Evolutionary conservation across 192 early-diverging fungal species (phyloP), one percentile per base, ranked within the genome.

Genomic region (Geosiphon pyriformis): DNA sequence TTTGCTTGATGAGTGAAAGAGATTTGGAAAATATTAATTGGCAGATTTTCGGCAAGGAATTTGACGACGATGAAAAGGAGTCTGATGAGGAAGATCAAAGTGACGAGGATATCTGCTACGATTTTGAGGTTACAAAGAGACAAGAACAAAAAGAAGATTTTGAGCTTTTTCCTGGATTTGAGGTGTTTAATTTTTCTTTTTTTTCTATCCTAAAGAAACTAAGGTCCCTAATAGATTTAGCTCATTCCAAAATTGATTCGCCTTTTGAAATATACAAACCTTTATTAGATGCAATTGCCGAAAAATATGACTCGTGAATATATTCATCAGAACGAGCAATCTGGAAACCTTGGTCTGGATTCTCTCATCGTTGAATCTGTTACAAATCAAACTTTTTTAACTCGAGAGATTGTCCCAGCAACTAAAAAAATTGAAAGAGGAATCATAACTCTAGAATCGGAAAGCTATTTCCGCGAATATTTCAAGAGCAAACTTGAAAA

Each of bases 111-210:
- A 52, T 1, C 0, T 30, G 10, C 20, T 47, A 49, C 52, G 61
- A 64, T 1, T 64, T 34, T 37, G 48, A 64, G 49, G 61, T 64
- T 2, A 52, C 26, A 31, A 52, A 64, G 23, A 64, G 61, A 23
- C 49, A 64, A 34, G 61, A 64, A 34, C 26, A 64, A 64, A 50
- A 64, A 11, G 61, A 64, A 32, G 22, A 64, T 25, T 64, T 64
- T 25, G 20, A 34, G 34, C 18, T 34, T 3, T 22, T 33, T 52
- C 30, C 47, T 6, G 61, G 61, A 17, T 64, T 64, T 64, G 25
- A 64, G 48, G 61, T 64, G 26, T 10, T 15, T 3, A 49, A 11
- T 49, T 27, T 7, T 11, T 2, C 27, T 42, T 35, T 22, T 22
- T 35, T 15, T 35, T 12, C n/a, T 17, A 10, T 42, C 8, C 7